Evolutionary conservation across 2,329 filamentous ascomycete species (phyloP).

Genomic region (Aureobasidium uvarum): DNA sequence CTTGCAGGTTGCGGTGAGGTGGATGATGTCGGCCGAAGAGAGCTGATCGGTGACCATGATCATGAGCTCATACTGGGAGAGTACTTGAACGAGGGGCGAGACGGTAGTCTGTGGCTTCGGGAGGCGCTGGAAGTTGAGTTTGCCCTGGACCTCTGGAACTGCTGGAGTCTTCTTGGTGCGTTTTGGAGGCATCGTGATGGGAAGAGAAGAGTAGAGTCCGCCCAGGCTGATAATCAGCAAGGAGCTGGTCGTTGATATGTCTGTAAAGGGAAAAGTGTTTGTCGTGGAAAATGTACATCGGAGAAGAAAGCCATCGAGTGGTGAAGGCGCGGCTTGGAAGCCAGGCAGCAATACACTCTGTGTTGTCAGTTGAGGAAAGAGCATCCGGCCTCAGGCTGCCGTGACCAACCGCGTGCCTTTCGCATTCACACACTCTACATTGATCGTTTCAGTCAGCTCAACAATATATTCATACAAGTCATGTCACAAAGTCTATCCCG

Average conservation of each 20-base stretch:
- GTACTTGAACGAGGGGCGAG: background rate
- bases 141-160: background rate
- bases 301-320: background rate
- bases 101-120: background rate
- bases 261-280: background rate
- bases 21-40: slow-evolving; percentile 27
- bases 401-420: slow-evolving; percentile 9
- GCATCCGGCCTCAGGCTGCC: slow-evolving; percentile 12
- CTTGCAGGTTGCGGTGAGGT: slow-evolving; percentile 26
- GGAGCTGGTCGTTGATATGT: background rate
- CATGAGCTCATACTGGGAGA: slow-evolving; percentile 20
- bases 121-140: slow-evolving; percentile 2
- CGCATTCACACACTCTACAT: background rate
- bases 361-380: background rate
- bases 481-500: background rate
- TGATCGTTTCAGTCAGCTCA: background rate
- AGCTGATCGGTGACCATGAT: slow-evolving; percentile 18
- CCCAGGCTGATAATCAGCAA: background rate
- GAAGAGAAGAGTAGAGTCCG: background rate
- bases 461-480: background rate
- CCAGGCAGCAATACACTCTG: background rate
- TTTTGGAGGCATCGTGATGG: slow-evolving; percentile 2
- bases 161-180: background rate
- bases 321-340: background rate
- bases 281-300: background rate